phyloP scores from a whole-genome alignment of 2,329 filamentous ascomycete species.

The Arthrobotrys megalospora region DNA sequence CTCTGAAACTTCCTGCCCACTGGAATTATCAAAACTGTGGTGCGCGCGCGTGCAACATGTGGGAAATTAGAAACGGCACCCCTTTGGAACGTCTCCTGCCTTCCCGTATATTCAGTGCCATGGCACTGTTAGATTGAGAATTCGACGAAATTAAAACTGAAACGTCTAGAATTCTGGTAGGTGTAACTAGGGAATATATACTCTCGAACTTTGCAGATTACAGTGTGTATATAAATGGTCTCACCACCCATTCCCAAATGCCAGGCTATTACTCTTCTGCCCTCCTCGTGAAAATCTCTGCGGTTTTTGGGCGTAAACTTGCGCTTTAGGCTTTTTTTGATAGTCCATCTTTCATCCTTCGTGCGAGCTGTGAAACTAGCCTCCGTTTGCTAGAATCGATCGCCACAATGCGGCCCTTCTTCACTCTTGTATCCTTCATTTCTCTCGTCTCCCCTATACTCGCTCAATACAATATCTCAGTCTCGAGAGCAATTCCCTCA shows the following conservation, averaged over 20 bases:
- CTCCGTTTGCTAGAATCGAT: neutral
- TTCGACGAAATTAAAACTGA: neutral
- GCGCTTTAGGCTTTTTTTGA: neutral
- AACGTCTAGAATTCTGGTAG: neutral
- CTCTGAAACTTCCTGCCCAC: too few species aligned
- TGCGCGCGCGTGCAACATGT: neutral
- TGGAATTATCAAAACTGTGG: neutral
- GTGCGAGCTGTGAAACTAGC: too few species aligned
- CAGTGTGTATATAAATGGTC: neutral
- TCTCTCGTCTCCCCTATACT: slow-evolving; percentile 15
- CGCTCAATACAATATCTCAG: neutral
- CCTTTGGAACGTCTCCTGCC: slow-evolving; percentile 5
- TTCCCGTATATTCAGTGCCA: neutral
- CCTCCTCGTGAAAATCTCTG: neutral
- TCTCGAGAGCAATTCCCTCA: neutral
- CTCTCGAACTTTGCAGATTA: neutral
- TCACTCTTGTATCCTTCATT: slow-evolving; percentile 12
- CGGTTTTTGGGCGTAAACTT: neutral
- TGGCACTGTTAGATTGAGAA: neutral
- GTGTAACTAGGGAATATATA: neutral
- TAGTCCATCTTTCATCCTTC: neutral
- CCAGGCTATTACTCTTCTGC: neutral
- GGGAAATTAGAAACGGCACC: neutral
- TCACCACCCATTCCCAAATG: neutral
- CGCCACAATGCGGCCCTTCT: slow-evolving; percentile 8